Percentiles rank a stretch among this genome's conserved stretches.
Conservation (phyloP, 495 filamentous ascomycete genomes). For the Aspergillus ellipticus region DNA sequence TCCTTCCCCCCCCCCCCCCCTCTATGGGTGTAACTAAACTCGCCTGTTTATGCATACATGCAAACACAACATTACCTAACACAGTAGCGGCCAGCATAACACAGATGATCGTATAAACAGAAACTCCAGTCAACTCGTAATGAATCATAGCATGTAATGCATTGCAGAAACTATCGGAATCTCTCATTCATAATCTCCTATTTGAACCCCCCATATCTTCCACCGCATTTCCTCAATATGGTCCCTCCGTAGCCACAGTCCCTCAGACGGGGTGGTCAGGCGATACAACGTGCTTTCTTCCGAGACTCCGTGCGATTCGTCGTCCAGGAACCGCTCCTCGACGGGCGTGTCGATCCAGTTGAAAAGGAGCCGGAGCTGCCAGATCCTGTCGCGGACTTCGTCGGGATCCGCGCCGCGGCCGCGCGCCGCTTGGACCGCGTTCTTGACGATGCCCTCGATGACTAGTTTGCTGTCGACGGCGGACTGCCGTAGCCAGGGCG, state of each 20-base stretch:
- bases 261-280: slow-evolving; percentile 14
- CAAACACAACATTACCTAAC: background rate
- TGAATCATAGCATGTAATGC: slow-evolving; percentile 1
- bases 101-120: background rate
- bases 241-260: slow-evolving; percentile 40
- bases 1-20: background rate
- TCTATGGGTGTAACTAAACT: background rate
- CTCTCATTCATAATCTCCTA: slow-evolving; percentile 58
- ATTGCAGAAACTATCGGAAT: background rate
- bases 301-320: slow-evolving; percentile 27
- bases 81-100: background rate
- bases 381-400: slow-evolving; percentile 57
- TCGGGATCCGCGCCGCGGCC: slow-evolving; percentile 37
- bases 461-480: slow-evolving; percentile 76
- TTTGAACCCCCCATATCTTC: slow-evolving; percentile 54
- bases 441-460: slow-evolving; percentile 59
- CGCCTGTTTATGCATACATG: background rate
- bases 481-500: slow-evolving; percentile 51
- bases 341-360: slow-evolving; percentile 64
- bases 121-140: background rate
- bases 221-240: slow-evolving; percentile 43
- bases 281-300: slow-evolving; percentile 27
- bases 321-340: slow-evolving; percentile 17
- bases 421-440: slow-evolving; percentile 43
- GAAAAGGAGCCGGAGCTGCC: slow-evolving; percentile 75